Conservation (phyloP, 2,329 filamentous ascomycete genomes). For the Beauveria medogensis region DNA sequence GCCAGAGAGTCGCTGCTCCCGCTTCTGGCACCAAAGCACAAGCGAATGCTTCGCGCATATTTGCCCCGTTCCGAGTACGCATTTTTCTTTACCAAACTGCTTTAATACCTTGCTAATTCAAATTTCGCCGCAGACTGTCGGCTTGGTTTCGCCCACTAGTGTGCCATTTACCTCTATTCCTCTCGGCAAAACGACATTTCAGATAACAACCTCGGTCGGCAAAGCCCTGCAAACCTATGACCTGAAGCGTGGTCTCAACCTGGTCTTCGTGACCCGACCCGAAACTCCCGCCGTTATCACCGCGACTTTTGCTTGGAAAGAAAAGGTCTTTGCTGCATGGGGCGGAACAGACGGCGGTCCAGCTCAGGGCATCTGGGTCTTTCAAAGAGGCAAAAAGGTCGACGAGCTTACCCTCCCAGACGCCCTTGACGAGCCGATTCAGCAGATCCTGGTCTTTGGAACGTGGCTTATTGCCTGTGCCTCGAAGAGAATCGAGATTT, state of each 20-base stretch:
- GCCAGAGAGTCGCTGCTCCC: conserved; percentile 55
- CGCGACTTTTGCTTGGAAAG: conserved; percentile 79
- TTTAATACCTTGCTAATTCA: conserved; percentile 10
- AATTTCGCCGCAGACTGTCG: conserved; percentile 61
- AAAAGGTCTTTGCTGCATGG: conserved; percentile 85
- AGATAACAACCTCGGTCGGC: conserved; percentile 93
- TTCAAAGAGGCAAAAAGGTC: conserved; percentile 81
- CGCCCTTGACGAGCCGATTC: conserved; percentile 62
- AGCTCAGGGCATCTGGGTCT: conserved; percentile 73
- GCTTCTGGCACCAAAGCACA: conserved; percentile 29
- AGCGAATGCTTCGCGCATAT: conserved; percentile 64
- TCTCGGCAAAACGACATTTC: conserved; percentile 88
- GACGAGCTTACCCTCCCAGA: conserved; percentile 63
- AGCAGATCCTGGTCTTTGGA: conserved; percentile 74
- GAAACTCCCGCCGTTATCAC: conserved; percentile 83
- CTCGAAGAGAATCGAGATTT: conserved; percentile 71
- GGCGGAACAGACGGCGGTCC: conserved; percentile 49
- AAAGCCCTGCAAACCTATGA: conserved; percentile 93
- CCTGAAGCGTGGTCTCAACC: conserved; percentile 76
- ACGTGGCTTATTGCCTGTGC: conserved; percentile 84
- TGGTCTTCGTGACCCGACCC: conserved; percentile 88
- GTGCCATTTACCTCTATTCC: conserved; percentile 88
- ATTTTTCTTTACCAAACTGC: background rate
- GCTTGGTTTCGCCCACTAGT: conserved; percentile 80
- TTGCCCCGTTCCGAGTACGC: conserved; percentile 83